Base-by-base conservation (phyloP, 2,329 filamentous ascomycete species). In the Oidium heveae region DNA sequence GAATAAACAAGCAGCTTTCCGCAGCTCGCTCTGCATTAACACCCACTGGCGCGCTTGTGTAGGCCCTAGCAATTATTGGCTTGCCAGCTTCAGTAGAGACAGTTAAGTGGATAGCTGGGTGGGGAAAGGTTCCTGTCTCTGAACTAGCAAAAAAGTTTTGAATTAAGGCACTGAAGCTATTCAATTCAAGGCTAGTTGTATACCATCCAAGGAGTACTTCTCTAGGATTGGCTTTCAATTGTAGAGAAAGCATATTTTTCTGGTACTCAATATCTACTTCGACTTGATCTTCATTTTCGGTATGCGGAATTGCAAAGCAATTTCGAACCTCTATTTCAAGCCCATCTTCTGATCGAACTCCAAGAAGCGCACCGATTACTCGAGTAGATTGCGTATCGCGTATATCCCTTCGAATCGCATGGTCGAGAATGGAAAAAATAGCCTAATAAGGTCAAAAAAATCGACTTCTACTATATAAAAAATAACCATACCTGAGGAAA, bases 231-330 rank as follows among this genome's bases (percentile, higher is more conserved):
- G 88, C 89, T 71, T 89, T 89, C 62, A 96, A 80, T 68, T 94
- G 89, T 63, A 98, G 74, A 57, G 85, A 83, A 56, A 96, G 81
- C 91, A 98, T 98, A 70, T 89, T 88, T 78, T 96, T 96, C 73
- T 98, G 91, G 71, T 96, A 98, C 71, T 98, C 91, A 76, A 98
- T 94, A 68, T 98, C 91, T 60, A 98, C 91, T 71, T 98, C 91
- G 64, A 98, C 91, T 71, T 98, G 91, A 70, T 98, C 91, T 68
- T 88, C 84, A 62, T 89, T 94, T 72, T 98, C 91, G 62, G 89
- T 96, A 74, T 98, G 91, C 61, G 89, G 88, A 66, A 98, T 94
- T 62, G 91, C 91, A 68, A 98, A 98, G 72, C 86, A 89, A 66
- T 86, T 93, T 66, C 86, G 82, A 65, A 98, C 91, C 70, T 94